Percentiles rank a stretch among this genome's conserved stretches.
Evolutionary conservation across 2,329 filamentous ascomycete species (phyloP).

Genomic region (Sporothrix protearum): DNA sequence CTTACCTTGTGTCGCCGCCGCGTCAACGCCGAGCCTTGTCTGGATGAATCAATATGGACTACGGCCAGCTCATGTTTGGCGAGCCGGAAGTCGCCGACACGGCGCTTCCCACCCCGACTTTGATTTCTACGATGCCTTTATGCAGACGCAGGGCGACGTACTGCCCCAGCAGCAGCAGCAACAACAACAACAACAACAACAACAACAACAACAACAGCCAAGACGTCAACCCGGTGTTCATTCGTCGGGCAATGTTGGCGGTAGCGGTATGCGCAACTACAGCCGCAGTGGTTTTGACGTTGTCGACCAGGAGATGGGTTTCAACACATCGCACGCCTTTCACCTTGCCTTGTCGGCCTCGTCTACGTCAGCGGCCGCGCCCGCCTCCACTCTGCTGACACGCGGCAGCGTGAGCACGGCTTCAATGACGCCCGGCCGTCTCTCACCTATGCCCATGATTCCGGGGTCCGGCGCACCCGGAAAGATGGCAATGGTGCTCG

Average conservation of each 20-base stretch:
- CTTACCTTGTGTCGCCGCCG: not conserved
- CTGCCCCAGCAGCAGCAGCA: constrained; percentile 4
- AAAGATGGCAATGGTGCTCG: not conserved
- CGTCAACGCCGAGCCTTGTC: not conserved
- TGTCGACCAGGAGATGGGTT: constrained; percentile 2
- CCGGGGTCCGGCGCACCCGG: not conserved
- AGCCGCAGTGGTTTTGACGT: not conserved
- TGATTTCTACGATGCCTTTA: constrained; percentile 17
- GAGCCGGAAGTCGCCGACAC: constrained; percentile 12
- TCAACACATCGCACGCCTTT: not conserved
- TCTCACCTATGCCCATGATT: constrained; percentile 8
- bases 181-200: not conserved
- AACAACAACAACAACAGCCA: not conserved
- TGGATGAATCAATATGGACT: constrained; percentile 23
- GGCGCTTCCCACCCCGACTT: constrained; percentile 15
- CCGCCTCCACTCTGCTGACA: not conserved
- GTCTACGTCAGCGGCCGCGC: not conserved
- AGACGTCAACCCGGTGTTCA: not conserved
- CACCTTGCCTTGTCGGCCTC: not conserved
- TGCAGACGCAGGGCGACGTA: constrained; percentile 8
- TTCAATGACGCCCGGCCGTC: constrained; percentile 2
- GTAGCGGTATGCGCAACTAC: not conserved
- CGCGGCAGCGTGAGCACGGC: constrained; percentile 1
- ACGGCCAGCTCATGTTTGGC: constrained; percentile 21
- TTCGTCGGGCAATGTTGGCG: not conserved